Conservation (phyloP, 768 basidiomycete species). For the Cyclocybe cylindracea region DNA sequence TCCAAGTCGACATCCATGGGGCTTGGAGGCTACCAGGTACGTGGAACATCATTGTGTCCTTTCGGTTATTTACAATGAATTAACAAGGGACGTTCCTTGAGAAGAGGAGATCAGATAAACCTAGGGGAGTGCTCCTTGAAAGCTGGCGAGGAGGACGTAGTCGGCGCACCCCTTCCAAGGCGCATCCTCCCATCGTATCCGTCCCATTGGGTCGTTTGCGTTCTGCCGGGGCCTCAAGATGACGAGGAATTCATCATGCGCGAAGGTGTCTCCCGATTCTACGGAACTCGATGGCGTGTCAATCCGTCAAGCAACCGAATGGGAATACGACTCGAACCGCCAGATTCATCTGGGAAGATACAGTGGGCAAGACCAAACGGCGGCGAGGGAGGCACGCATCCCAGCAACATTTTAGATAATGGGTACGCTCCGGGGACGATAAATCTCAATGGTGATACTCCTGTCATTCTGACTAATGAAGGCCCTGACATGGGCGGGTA, state of each 20-base stretch:
- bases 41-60: slow-evolving; percentile 1
- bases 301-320: slow-evolving; percentile 62
- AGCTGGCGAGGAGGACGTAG: slow-evolving; percentile 9
- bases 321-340: slow-evolving; percentile 57
- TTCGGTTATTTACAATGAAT: neutral
- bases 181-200: slow-evolving; percentile 45
- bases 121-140: slow-evolving; percentile 34
- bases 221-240: slow-evolving; percentile 64
- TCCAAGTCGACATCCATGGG: slow-evolving; percentile 69
- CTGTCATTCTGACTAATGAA: slow-evolving; percentile 63
- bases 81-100: slow-evolving; percentile 49
- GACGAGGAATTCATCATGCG: slow-evolving; percentile 54
- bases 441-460: slow-evolving; percentile 71
- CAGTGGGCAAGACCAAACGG: slow-evolving; percentile 57
- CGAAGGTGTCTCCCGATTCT: slow-evolving; percentile 51
- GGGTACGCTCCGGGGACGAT: slow-evolving; percentile 55
- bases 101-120: slow-evolving; percentile 50
- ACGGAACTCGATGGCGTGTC: slow-evolving; percentile 51
- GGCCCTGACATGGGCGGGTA: slow-evolving; percentile 69
- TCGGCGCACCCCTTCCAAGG: slow-evolving; percentile 21
- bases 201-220: slow-evolving; percentile 50
- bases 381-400: slow-evolving; percentile 70
- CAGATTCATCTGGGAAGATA: slow-evolving; percentile 33
- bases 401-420: slow-evolving; percentile 66
- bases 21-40: slow-evolving; percentile 59